Evolutionary conservation across 2,329 filamentous ascomycete species (phyloP).

Genomic region (Fusarium chlamydosporum): DNA sequence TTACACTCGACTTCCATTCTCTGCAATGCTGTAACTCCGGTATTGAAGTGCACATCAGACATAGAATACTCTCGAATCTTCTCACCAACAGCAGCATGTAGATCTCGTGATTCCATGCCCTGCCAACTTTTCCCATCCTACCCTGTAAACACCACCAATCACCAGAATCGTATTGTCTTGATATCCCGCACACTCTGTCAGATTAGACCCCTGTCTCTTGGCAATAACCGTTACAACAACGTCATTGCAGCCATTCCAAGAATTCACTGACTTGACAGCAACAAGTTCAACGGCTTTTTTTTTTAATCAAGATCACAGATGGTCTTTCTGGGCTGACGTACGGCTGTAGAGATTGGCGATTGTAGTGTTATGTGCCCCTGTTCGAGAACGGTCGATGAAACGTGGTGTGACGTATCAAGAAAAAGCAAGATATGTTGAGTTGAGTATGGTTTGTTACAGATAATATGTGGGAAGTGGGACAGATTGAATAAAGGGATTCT

Average conservation of each 20-base stretch:
- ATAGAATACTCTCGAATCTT: not conserved
- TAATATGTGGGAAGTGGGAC: no score
- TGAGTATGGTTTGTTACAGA: no score
- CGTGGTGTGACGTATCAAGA: slow-evolving; percentile 10
- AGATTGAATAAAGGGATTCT: no score
- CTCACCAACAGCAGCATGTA: not conserved
- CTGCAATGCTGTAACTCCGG: not conserved
- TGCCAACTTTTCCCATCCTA: not conserved
- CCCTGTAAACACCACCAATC: slow-evolving; percentile 24
- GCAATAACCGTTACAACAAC: slow-evolving; percentile 7
- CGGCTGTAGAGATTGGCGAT: slow-evolving; percentile 1
- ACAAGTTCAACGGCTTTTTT: not conserved
- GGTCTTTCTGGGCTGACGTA: slow-evolving; percentile 6
- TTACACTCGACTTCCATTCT: not conserved
- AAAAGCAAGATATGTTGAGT: no score
- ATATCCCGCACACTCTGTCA: not conserved
- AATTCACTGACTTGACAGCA: not conserved
- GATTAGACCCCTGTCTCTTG: slow-evolving; percentile 21
- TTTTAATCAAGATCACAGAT: slow-evolving; percentile 1
- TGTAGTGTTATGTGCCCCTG: slow-evolving; percentile 1
- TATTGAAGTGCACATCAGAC: not conserved
- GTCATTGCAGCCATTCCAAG: slow-evolving; percentile 22
- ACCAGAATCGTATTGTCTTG: no score
- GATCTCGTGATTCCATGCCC: slow-evolving; percentile 14
- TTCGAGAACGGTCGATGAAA: slow-evolving; percentile 16